These are phyloP conservation scores for Acacia acuminata DNA, from an alignment of 306 rosid species.

Conservation along the genomic window DNA sequence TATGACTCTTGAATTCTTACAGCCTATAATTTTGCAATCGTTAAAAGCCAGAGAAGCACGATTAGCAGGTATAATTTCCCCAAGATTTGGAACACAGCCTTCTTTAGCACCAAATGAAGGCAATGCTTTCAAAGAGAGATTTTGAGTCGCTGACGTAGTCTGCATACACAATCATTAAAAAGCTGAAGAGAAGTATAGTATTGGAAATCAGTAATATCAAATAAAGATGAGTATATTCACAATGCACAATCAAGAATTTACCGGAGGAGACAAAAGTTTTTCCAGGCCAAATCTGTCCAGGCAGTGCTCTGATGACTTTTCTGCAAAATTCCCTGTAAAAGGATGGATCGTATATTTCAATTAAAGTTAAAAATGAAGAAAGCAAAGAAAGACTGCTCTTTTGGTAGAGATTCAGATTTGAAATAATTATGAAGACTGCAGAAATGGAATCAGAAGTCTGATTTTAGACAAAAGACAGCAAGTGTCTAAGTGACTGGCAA, in stretches of 20 bases:
- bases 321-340: constrained; percentile 47
- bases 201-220: constrained; percentile 9
- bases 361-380: constrained; percentile 18
- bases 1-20: constrained; percentile 41
- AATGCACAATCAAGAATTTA: constrained; percentile 35
- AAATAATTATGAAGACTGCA: constrained; percentile 27
- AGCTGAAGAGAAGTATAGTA: constrained; percentile 27
- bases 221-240: constrained; percentile 6
- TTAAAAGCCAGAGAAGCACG: constrained; percentile 66
- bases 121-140: constrained; percentile 41
- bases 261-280: constrained; percentile 43
- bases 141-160: constrained; percentile 45
- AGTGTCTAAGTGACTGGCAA: constrained; percentile 16
- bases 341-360: constrained; percentile 23
- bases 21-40: constrained; percentile 40
- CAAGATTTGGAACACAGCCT: constrained; percentile 40
- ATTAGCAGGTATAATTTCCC: constrained; percentile 78
- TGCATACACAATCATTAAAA: constrained; percentile 48
- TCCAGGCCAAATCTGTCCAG: constrained; percentile 40
- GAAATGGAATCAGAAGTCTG: constrained; percentile 3
- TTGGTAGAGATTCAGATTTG: constrained; percentile 31
- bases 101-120: constrained; percentile 39
- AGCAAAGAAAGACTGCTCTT: constrained; percentile 11
- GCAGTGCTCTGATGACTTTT: constrained; percentile 41
- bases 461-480: constrained; percentile 9